Evolutionary conservation across 2,329 filamentous ascomycete species (phyloP), one percentile per base, ranked within the genome.

Genomic region (Hypoxylon sp.): DNA sequence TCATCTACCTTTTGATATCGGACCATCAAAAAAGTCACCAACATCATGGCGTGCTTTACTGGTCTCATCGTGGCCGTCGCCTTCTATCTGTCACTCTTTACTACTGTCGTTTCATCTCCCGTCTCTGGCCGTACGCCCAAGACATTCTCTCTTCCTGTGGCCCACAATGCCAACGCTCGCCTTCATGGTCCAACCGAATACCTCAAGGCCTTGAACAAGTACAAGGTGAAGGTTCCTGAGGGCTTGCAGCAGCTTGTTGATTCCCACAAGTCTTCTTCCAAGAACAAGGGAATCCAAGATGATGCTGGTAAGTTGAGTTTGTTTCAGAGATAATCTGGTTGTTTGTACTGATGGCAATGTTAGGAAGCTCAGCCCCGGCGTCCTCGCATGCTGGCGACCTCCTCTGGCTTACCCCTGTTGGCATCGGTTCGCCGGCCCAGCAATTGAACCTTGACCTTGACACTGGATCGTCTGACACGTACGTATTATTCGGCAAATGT

Each of bases 381-480:
- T 53, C 66, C 32, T 68, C 75, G 1, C 62, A 75, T 16, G 67
- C 70, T 13, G 71, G 67, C 13, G 76, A 79, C 55, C 63, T 75
- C 43, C 67, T 75, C 43, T 79, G 72, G 65, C 64, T 77, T 17
- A 69, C 73, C 20, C 71, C 78, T 19, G 61, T 78, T 17, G 63
- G 72, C 37, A 63, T 82, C 35, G 79, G 79, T 7, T 76, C 69
- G 9, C 79, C 79, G 0, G 71, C 75, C 1, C 78, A 82, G 54
- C 68, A 63, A 4, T 46, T 81, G 30, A 75, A 73, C 35, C 63
- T 82, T 30, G 73, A 78, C n/a, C 59, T 82, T 16, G 79, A 82
- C 57, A 82, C 78, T 2, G 80, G 79, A 7, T 83, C 80, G 5
- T 72, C 76, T 7, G 80, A 83, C 51, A 69, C 80, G 86, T 94